Base-by-base conservation (phyloP, 495 filamentous ascomycete genomes). In the Penicillium ochrochloron region DNA sequence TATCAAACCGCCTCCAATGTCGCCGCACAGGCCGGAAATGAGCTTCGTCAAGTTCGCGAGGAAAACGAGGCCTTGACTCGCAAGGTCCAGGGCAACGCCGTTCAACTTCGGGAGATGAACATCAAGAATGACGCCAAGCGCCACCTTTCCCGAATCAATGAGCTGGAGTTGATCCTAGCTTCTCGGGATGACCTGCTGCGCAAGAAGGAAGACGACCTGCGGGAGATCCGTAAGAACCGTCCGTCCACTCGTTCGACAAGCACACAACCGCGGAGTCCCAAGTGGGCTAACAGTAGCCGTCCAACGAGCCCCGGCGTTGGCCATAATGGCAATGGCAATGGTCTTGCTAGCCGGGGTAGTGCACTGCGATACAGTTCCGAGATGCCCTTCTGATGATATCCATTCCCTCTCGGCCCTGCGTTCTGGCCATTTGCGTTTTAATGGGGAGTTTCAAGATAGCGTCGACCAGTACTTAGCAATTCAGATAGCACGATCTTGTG, bases 1-100 rank as follows among this genome's bases (percentile, higher is more conserved):
- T 93, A 92, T 63, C 88, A 92, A 57, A 77, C 80, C 37, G 86
- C 88, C 0, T 90, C 88, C 15, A 86, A 76, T 17, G 75, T 76
- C 0, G 82, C 82, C 11, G 78, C 75, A 17, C 83, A 86, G 42
- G 74, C 85, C 19, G 72, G 72, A 17, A 75, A 74, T 25, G 86
- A 90, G 73, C 78, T 81, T 41, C 72, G 78, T 12, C 73, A 74
- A n/a, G 78, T 90, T 12, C 70, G 76, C 39, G 69, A 68, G 11
- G 76, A 80, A 41, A 82, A 86, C 37, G 80, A 78, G 25, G 67
- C 72, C 0, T 75, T 90, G 23, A 75, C 79, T 55, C 79, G 75
- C 12, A 83, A 80, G 57, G 85, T 86, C 2, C 71, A 73, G 37
- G 81, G 80, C 3, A 86, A 89, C 62, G 72, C 83, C 11, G 61